Percentiles rank a stretch among this genome's conserved stretches.
Conservation (phyloP, 73 alveolate genomes). For the Symbiodinium pilosum region DNA sequence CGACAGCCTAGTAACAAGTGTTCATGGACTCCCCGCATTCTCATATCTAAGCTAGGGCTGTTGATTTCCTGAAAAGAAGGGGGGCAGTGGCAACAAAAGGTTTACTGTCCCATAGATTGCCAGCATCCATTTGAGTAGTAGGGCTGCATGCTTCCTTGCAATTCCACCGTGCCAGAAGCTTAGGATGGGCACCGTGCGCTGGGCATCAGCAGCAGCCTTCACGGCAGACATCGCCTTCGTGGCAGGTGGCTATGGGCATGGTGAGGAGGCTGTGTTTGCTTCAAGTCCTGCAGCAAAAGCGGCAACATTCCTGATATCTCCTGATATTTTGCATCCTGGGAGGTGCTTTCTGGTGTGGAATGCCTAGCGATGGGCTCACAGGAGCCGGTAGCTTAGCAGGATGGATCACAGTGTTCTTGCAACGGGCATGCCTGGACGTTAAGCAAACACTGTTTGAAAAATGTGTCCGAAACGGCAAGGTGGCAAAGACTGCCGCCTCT, state of each 20-base stretch:
- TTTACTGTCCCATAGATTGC: too few relatives aligned
- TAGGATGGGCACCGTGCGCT: slow-evolving; percentile 86
- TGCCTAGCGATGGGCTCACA: slow-evolving; percentile 37
- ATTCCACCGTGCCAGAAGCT: neutral
- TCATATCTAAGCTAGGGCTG: neutral
- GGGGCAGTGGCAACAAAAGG: too few relatives aligned
- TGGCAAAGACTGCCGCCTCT: slow-evolving; percentile 52
- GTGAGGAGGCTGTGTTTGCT: neutral
- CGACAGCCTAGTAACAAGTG: neutral
- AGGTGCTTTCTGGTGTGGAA: slow-evolving; percentile 55
- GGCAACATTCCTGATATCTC: neutral
- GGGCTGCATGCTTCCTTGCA: too few relatives aligned
- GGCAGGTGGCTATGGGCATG: slow-evolving; percentile 64
- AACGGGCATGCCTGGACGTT: too few relatives aligned
- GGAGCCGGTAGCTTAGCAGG: neutral
- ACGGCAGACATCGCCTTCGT: slow-evolving; percentile 42
- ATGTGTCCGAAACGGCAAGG: neutral
- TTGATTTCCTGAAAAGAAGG: neutral
- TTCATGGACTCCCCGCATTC: neutral
- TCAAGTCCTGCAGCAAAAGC: too few relatives aligned
- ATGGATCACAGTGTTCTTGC: too few relatives aligned
- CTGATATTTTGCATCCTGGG: too few relatives aligned
- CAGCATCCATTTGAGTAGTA: too few relatives aligned
- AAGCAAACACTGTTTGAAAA: neutral
- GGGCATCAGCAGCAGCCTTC: slow-evolving; percentile 68